phyloP scores from a whole-genome alignment of 768 basidiomycete species.

The Lactarius quietus region DNA sequence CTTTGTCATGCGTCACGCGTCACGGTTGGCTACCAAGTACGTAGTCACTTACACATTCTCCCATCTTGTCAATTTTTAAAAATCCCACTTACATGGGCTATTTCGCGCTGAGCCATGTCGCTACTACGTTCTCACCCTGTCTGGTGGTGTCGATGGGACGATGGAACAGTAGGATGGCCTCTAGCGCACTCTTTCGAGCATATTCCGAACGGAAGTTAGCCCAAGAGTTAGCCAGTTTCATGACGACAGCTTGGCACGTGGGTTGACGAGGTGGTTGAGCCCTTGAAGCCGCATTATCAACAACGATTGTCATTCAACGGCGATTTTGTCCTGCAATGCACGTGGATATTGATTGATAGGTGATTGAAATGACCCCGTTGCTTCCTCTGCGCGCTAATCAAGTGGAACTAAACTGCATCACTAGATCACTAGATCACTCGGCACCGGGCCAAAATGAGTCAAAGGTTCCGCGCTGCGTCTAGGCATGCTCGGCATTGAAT shows the following conservation, averaged over 20 bases:
- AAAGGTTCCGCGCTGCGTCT: not conserved
- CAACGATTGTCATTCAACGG: not conserved
- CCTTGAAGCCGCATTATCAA: not conserved
- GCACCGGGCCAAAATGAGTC: not conserved
- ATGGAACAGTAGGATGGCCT: not conserved
- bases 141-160: not conserved
- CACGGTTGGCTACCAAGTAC: too few relatives aligned
- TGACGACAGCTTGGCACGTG: not conserved
- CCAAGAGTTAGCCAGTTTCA: not conserved
- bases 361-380: not conserved
- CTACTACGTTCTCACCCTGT: not conserved
- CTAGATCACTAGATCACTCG: not conserved
- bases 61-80: not conserved
- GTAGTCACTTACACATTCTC: not conserved
- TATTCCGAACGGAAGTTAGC: too few relatives aligned
- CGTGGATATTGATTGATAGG: not conserved
- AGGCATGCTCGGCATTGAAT: not conserved
- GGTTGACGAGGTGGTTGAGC: not conserved
- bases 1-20: not conserved
- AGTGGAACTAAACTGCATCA: not conserved
- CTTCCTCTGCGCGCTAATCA: not conserved
- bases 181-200: not conserved
- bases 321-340: not conserved
- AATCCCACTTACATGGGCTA: not conserved
- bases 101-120: not conserved